Base-by-base conservation (phyloP, 805 yeast genomes). In the Candida endomychidarum region DNA sequence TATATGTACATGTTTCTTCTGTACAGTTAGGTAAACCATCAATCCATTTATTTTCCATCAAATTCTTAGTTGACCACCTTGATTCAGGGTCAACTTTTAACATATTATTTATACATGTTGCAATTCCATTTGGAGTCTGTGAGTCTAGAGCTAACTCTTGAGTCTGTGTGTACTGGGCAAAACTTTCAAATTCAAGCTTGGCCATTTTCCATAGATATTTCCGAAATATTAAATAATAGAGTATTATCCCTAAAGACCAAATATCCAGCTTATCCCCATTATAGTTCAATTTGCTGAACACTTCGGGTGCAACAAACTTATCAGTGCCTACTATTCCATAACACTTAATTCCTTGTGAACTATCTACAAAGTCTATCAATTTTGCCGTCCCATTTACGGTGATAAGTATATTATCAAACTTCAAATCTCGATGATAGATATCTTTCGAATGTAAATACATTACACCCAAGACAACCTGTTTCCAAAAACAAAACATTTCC, bases 131-230 rank as follows among this genome's bases (percentile, higher is more conserved):
- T 7, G 38, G 34, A 9, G 25, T 22, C n/a, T 11, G 16, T 2
- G 23, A 8, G 8, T 18, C 15, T 14, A 33, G 11, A 5, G 18
- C 36, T 3, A n/a, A 9, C 14, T 11, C 31, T 10, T 9, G 20
- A 9, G 11, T 14, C 4, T 32, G 20, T 14, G 14, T 12, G 31
- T 12, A 38, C 11, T 10, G 21, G 19, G 16, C 19, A 19, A 39
- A 47, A 9, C 16, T 19, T 26, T 20, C 16, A 25, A 34, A 31
- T 4, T 37, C 40, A 11, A 25, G 15, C 19, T 29, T 36, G 19
- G 82, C 79, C 12, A 55, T 45, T 35, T 57, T 61, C 83, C 83
- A 78, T 2, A 80, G 79, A 28, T 64, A 67, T n/a, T 45, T 47
- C 9, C 49, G 40, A 17, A 52, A 48, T 10, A 55, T 9, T 17